Evolutionary conservation across 2,329 filamentous ascomycete species (phyloP).

Genomic region (Chrysoporthe austroafricana): DNA sequence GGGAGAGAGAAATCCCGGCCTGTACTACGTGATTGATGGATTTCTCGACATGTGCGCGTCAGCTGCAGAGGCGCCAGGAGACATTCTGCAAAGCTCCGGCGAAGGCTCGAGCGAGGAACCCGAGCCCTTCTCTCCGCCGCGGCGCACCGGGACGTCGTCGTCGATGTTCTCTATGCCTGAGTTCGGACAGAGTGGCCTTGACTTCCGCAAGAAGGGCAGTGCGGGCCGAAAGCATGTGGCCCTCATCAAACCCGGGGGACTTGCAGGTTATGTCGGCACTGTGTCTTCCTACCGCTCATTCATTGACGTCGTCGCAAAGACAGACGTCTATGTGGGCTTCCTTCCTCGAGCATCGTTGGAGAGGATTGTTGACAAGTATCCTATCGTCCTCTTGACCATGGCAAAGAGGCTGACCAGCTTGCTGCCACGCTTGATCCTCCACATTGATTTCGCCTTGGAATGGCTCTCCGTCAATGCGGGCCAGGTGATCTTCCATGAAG

Average conservation of each 20-base stretch:
- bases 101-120: conserved; percentile 41
- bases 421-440: conserved; percentile 84
- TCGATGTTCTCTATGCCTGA: conserved; percentile 36
- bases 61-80: conserved; percentile 57
- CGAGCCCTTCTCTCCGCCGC: conserved; percentile 32
- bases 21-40: conserved; percentile 97
- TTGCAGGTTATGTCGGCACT: conserved; percentile 92
- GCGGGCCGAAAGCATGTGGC: conserved; percentile 72
- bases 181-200: conserved; percentile 36
- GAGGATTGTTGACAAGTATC: conserved; percentile 89
- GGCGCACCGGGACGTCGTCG: conserved; percentile 23
- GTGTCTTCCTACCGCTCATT: conserved; percentile 96
- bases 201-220: conserved; percentile 51
- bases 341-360: conserved; percentile 84
- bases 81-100: conserved; percentile 44
- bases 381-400: conserved; percentile 91
- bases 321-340: conserved; percentile 97
- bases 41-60: conserved; percentile 94
- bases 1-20: conserved; percentile 91
- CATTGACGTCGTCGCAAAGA: conserved; percentile 95
- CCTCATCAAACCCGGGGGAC: conserved; percentile 89
- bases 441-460: conserved; percentile 97
- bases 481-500: conserved; percentile 91
- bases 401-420: conserved; percentile 91
- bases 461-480: conserved; percentile 97